Base-by-base conservation (phyloP, 192 early-diverging fungal genomes). In the Backusella tuberculispora region DNA sequence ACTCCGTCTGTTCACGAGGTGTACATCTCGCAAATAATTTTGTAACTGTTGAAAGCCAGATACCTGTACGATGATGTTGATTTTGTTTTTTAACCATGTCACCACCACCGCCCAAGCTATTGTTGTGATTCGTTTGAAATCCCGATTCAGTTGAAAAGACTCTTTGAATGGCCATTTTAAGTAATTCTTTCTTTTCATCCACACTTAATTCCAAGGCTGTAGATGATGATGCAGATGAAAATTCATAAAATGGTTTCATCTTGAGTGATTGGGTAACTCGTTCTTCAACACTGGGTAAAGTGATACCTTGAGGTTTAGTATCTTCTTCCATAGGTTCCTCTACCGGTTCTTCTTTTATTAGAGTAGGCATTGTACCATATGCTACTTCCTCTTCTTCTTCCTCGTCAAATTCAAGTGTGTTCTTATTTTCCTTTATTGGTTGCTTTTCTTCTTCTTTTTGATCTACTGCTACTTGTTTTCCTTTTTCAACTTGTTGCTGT, bases 191-290 rank as follows among this genome's bases (percentile, higher is more conserved):
- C 44, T 75, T 74, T 63, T 80, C 65, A 8, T 73, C 38, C 14
- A 24, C 45, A 26, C 42, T 43, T 19, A 81, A 72, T 21, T 72
- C 65, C 37, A 65, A 42, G 1, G 34, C 6, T 0, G 75, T 75
- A n/a, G 71, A 26, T 9, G 81, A 69, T 41, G 79, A 73, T 3
- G 78, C 72, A n/a, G 71, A 38, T 9, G 81, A 69, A 29, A 81
- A 73, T 3, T 76, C 67, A 72, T 77, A 84, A 10, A 24, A 60
- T 12, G 83, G 83, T 53, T 85, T 76, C 74, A 83, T 83, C 24
- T 74, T 85, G 7, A 85, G 78, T 9, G 83, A 65, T 53, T 78
- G 81, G 8, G 41, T 65, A 0, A 75, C 78, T 7, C 82, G 72
- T 64, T 80, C 82, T 43, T 76, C 66, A 1, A 67, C 73, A 71